Conservation (phyloP, 306 rosid species). For the Citrullus mucosospermus region DNA sequence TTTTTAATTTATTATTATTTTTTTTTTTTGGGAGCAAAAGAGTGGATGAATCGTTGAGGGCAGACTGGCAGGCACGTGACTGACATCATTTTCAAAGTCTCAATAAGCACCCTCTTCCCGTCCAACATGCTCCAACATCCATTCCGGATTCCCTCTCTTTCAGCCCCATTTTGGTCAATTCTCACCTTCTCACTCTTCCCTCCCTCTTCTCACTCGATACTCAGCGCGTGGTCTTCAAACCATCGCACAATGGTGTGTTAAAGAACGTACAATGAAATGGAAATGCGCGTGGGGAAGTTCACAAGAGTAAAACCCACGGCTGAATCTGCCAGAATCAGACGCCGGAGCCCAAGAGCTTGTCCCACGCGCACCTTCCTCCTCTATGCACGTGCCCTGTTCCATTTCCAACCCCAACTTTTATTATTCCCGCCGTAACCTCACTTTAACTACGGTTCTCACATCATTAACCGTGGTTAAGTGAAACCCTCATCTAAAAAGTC, state of each 20-base stretch:
- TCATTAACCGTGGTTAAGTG: not conserved
- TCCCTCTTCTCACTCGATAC: not conserved
- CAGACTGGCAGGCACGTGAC: not conserved
- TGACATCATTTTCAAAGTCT: not conserved
- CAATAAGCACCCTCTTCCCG: not conserved
- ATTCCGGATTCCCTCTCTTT: not conserved
- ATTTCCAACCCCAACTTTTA: not conserved
- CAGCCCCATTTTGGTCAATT: not conserved
- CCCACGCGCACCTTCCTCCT: conserved; percentile 1
- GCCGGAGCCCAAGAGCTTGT: not conserved
- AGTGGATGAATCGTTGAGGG: too few relatives aligned
- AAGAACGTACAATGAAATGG: not conserved
- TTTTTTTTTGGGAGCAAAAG: too few relatives aligned
- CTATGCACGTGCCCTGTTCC: not conserved
- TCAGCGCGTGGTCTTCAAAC: not conserved
- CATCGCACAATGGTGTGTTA: not conserved
- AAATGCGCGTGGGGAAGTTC: not conserved
- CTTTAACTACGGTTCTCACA: not conserved
- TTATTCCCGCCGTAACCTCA: not conserved
- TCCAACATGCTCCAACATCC: conserved; percentile 1
- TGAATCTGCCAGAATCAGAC: not conserved
- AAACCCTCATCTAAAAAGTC: not conserved
- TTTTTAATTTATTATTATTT: too few relatives aligned
- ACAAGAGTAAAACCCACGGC: not conserved
- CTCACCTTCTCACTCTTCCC: not conserved